Evolutionary conservation across 345 rosid genomes (phyloP), one percentile per base, ranked within the genome.

Genomic region (Pistacia integerrima): DNA sequence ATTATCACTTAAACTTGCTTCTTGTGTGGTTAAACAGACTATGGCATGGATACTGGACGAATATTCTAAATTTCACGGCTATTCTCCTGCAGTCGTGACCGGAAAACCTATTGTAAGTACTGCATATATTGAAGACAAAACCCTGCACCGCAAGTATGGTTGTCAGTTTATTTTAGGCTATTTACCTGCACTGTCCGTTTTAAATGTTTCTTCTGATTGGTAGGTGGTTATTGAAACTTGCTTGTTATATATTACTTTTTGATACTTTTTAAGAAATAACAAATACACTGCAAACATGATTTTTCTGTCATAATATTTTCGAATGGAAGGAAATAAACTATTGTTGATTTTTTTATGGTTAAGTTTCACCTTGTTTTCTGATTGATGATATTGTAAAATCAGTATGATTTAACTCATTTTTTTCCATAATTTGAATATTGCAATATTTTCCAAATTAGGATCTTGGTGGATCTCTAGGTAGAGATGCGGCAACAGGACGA

Each of bases 21-120:
- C 12, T 56, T 58, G 12, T 75, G 62, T 60, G 67, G 57, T 78
- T 80, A 11, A 81, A 70, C 87, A 96, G 98, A 93, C 97, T 28
- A 96, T 93, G 98, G 99, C 98, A 10, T 96, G 99, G 99, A 93
- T 96, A 76, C 86, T 96, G n/a, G 98, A 96, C 28, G 99, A 96
- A 74, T 93, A 93, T 85, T 96, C 98, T 0, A 93, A 96, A 81
- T 96, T 96, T 72, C 98, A 96, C 33, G 97, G 98, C 73, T 65
- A 96, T 64, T 96, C 99, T 0, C 99, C 99, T 2, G 99, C 98
- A 61, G 89, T 92, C 0, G 98, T 96, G 48, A 96, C 99, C 0
- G 99, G 98, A 78, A 96, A 93, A 81, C 97, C 98, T 10, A 86
- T 73, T 38, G 98, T 96, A 83, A 90, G 97, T 77, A 61, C 14